Conservation (phyloP, 805 yeast species). For the Yamadazyma paraphyllophila region DNA sequence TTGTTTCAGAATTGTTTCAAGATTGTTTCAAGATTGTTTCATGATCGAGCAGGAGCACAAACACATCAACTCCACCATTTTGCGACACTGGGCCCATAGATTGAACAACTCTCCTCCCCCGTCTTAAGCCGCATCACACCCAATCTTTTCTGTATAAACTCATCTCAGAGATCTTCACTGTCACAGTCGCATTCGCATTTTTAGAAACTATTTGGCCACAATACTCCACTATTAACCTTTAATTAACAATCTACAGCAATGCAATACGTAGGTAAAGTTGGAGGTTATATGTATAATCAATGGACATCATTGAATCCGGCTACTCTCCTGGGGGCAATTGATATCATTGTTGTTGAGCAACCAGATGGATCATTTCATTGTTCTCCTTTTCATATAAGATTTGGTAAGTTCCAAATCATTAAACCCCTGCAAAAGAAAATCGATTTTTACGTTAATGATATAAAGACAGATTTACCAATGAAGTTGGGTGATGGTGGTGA, state of each 20-base stretch:
- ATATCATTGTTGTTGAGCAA: constrained; percentile 90
- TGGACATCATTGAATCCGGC: constrained; percentile 98
- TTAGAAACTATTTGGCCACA: background rate
- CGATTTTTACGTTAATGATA: constrained; percentile 82
- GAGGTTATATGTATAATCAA: constrained; percentile 91
- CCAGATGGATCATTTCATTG: constrained; percentile 78
- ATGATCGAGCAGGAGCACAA: background rate
- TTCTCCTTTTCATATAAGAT: constrained; percentile 94
- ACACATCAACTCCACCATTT: too few relatives aligned
- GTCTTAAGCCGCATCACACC: too few relatives aligned
- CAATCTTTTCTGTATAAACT: background rate
- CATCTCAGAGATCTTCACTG: background rate
- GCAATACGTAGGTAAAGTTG: constrained; percentile 97
- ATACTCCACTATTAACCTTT: background rate
- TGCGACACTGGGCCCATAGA: too few relatives aligned
- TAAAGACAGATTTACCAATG: constrained; percentile 83
- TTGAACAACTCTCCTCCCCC: too few relatives aligned
- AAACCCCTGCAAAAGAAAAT: constrained; percentile 96
- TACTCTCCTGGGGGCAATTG: constrained; percentile 94
- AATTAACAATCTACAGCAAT: constrained; percentile 33
- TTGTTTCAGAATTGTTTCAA: background rate
- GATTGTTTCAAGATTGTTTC: constrained; percentile 1
- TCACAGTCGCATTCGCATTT: constrained; percentile 2
- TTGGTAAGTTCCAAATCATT: constrained; percentile 89
- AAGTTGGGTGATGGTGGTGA: constrained; percentile 97